Evolutionary conservation across 139 green algal species (phyloP).

Genomic region (Volvox africanus): DNA sequence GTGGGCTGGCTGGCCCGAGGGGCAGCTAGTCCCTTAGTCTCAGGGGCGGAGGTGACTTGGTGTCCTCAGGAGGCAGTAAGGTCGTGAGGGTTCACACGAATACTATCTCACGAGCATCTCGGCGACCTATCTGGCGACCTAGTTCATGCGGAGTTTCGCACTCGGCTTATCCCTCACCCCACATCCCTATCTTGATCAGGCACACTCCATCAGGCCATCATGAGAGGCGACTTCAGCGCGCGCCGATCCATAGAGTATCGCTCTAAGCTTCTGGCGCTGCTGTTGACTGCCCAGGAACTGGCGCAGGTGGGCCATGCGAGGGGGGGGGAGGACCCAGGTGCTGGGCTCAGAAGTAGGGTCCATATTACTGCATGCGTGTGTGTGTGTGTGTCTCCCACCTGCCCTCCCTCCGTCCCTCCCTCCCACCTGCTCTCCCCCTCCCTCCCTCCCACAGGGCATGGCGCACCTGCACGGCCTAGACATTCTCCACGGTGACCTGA

Average conservation of each 20-base stretch:
- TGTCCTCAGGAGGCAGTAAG: no score
- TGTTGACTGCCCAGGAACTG: slow-evolving; percentile 37
- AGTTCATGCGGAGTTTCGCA: background rate
- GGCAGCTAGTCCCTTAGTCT: no score
- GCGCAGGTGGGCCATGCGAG: slow-evolving; percentile 16
- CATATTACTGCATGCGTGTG: background rate
- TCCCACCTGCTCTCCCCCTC: background rate
- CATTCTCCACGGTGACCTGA: slow-evolving; percentile 45
- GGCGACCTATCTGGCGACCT: background rate
- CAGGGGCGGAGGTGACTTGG: no score
- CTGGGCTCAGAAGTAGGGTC: no score
- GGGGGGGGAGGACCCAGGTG: no score
- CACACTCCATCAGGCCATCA: slow-evolving; percentile 37
- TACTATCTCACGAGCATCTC: no score
- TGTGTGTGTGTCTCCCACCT: no score
- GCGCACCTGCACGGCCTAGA: slow-evolving; percentile 31
- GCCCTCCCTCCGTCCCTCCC: no score
- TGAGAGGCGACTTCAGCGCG: slow-evolving; percentile 22
- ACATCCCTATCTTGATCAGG: background rate
- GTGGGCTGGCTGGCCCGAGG: no score
- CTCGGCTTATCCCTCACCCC: background rate
- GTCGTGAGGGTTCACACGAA: no score
- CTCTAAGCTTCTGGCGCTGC: slow-evolving; percentile 18
- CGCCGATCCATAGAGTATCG: background rate
- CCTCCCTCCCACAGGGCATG: slow-evolving; percentile 18